These are phyloP conservation scores for Alternaria hordeiaustralica DNA, from an alignment of 2,329 filamentous ascomycete species.

Conservation along the genomic window DNA sequence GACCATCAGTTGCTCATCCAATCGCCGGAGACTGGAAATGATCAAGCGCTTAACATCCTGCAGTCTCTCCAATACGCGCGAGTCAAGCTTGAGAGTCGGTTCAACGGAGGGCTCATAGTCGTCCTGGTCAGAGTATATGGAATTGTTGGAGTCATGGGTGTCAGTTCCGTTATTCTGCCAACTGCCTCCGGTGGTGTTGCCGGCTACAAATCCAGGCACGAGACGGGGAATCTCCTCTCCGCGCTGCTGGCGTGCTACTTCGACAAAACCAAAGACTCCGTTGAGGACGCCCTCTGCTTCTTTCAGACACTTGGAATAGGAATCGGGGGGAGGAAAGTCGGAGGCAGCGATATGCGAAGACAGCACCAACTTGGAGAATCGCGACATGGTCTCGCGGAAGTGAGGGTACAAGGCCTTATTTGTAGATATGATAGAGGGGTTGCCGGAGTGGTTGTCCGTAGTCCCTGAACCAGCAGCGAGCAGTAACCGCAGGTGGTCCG, in stretches of 20 bases:
- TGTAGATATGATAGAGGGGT: conserved; percentile 98
- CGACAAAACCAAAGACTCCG: conserved; percentile 94
- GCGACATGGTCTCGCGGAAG: conserved; percentile 99
- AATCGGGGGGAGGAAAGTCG: conserved; percentile 93
- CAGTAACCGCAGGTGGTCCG: conserved; percentile 89
- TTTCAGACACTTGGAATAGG: conserved; percentile 91
- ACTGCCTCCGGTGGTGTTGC: conserved; percentile 81
- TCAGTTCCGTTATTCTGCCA: conserved; percentile 76
- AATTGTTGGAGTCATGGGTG: conserved; percentile 71
- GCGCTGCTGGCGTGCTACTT: conserved; percentile 89
- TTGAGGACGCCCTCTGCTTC: conserved; percentile 96
- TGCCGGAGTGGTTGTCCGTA: conserved; percentile 97
- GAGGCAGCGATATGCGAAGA: conserved; percentile 97
- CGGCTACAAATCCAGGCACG: conserved; percentile 89
- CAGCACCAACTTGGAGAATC: conserved; percentile 98
- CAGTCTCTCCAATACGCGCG: conserved; percentile 77
- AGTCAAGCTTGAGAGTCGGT: conserved; percentile 76
- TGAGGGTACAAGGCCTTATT: conserved; percentile 98
- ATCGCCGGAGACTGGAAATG: conserved; percentile 81
- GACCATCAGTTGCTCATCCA: conserved; percentile 82
- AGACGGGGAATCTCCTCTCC: conserved; percentile 93
- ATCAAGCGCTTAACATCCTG: conserved; percentile 87
- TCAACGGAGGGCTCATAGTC: conserved; percentile 77
- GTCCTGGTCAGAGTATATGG: conserved; percentile 78
- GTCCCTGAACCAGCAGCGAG: conserved; percentile 96